Conservation (phyloP, 768 basidiomycete species). For the Hericium alpestre region DNA sequence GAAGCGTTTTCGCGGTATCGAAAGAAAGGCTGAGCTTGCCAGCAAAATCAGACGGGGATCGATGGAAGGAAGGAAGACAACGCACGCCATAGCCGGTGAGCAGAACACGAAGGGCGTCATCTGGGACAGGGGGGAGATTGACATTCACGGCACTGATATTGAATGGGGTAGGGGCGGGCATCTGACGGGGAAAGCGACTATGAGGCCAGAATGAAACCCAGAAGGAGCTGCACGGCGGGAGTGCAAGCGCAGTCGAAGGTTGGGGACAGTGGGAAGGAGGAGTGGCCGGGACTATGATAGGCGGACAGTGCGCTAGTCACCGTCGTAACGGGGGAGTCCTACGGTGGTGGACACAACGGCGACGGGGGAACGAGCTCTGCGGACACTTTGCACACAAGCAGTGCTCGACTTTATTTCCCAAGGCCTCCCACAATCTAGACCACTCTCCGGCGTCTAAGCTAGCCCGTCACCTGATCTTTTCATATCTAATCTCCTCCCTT, state of each 20-base stretch:
- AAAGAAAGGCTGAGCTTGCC: constrained; percentile 17
- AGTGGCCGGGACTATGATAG: background rate
- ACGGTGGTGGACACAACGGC: too few relatives aligned
- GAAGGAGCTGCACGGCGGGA: background rate
- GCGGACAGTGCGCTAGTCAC: background rate
- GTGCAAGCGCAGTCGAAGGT: background rate
- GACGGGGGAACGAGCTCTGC: too few relatives aligned
- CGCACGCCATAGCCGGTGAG: constrained; percentile 46
- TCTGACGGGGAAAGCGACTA: background rate
- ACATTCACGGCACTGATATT: background rate
- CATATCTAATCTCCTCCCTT: constrained; percentile 14
- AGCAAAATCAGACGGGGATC: constrained; percentile 4
- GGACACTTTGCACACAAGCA: too few relatives aligned
- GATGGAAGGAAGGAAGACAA: constrained; percentile 5
- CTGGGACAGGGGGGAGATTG: constrained; percentile 3
- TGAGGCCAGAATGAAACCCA: background rate
- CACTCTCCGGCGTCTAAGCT: background rate
- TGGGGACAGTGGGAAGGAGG: background rate
- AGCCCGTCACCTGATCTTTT: background rate
- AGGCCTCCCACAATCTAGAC: too few relatives aligned
- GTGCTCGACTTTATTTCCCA: too few relatives aligned
- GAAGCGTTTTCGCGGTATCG: constrained; percentile 42
- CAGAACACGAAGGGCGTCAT: constrained; percentile 29
- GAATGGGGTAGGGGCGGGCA: background rate
- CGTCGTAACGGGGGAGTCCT: too few relatives aligned